Percentiles rank a stretch among this genome's conserved stretches.
phyloP scores from a whole-genome alignment of 306 rosid genomes.

The Trichosanthes truncata region DNA sequence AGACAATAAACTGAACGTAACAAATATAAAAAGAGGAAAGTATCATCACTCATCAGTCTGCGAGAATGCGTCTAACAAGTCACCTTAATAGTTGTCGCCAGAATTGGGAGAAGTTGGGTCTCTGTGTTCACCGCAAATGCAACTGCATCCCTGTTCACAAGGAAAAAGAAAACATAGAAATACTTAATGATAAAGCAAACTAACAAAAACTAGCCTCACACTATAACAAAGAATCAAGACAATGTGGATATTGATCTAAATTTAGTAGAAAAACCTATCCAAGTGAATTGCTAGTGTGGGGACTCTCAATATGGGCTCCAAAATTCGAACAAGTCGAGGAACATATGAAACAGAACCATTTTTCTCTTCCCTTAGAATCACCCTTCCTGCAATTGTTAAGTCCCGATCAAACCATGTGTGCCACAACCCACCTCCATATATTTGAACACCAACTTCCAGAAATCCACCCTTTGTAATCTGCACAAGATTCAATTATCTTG shows the following conservation, averaged over 20 bases:
- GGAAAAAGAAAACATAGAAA: neutral
- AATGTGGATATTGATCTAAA: neutral
- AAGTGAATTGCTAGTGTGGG: slow-evolving; percentile 90
- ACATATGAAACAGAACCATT: slow-evolving; percentile 38
- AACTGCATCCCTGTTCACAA: slow-evolving; percentile 43
- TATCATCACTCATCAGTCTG: neutral
- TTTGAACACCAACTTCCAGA: slow-evolving; percentile 87
- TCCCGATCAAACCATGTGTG: slow-evolving; percentile 96
- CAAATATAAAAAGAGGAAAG: neutral
- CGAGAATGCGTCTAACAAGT: neutral
- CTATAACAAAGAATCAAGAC: slow-evolving; percentile 9
- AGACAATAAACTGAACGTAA: neutral
- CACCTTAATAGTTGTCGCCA: slow-evolving; percentile 85
- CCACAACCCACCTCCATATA: slow-evolving; percentile 86
- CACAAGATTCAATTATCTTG: slow-evolving; percentile 10
- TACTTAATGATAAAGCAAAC: neutral
- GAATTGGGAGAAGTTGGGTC: slow-evolving; percentile 73
- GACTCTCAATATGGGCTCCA: slow-evolving; percentile 72
- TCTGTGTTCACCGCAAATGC: slow-evolving; percentile 64
- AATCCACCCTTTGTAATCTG: slow-evolving; percentile 62
- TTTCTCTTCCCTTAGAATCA: slow-evolving; percentile 33
- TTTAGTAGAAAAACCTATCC: slow-evolving; percentile 42
- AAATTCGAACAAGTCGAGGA: slow-evolving; percentile 57
- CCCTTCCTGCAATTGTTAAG: slow-evolving; percentile 74
- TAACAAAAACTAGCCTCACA: neutral